Conservation (phyloP, 1,284 basidiomycete species). For the Boletus semigastroideus region DNA sequence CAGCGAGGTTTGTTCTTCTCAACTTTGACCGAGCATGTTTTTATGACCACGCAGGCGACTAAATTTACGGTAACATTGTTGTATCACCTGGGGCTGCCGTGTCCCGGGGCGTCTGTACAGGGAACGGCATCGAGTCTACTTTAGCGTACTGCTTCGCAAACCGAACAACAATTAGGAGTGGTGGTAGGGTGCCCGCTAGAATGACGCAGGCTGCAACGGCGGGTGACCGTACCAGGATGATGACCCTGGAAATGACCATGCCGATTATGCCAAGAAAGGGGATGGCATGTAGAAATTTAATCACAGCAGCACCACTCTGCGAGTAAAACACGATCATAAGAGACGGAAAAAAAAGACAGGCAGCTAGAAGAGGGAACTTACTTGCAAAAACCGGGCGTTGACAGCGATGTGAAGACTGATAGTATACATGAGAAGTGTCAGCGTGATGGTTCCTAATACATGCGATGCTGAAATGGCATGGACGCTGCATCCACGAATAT, state of each 20-base stretch:
- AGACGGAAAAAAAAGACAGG: background rate
- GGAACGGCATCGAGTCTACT: slow-evolving; percentile 3
- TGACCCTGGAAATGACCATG: slow-evolving; percentile 22
- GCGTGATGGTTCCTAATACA: slow-evolving; percentile 20
- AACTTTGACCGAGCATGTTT: background rate
- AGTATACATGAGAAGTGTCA: slow-evolving; percentile 32
- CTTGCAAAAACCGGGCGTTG: slow-evolving; percentile 19
- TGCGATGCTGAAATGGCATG: slow-evolving; percentile 23
- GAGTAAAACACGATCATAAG: background rate
- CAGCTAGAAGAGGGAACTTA: slow-evolving; percentile 1
- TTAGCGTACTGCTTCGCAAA: slow-evolving; percentile 5
- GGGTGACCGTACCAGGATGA: slow-evolving; percentile 21
- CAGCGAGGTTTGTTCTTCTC: background rate
- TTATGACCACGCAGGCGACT: background rate
- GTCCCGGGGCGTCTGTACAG: slow-evolving; percentile 7
- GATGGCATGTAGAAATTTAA: slow-evolving; percentile 25
- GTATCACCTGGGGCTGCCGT: background rate
- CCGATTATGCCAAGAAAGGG: slow-evolving; percentile 30
- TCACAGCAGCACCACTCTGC: slow-evolving; percentile 18
- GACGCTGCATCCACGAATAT: slow-evolving; percentile 12
- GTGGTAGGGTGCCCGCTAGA: slow-evolving; percentile 23
- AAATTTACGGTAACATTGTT: background rate
- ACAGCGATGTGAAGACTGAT: slow-evolving; percentile 28
- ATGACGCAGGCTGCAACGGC: slow-evolving; percentile 18
- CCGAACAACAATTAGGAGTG: slow-evolving; percentile 12